Base-by-base conservation (phyloP, 2,329 filamentous ascomycete genomes). In the Tricladium varicosporioides region DNA sequence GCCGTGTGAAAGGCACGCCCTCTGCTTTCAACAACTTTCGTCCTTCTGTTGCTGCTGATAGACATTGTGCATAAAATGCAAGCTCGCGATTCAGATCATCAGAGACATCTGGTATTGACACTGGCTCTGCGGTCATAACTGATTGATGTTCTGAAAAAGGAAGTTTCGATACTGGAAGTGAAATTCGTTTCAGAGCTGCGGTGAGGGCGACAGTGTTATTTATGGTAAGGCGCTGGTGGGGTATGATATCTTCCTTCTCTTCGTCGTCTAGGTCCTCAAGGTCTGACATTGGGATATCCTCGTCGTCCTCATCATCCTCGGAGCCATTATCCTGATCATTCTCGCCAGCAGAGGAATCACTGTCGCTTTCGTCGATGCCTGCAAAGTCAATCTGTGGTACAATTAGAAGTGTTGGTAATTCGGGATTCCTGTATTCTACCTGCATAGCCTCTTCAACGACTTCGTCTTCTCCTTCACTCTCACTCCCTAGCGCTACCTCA, bases 41-140 rank as follows among this genome's bases (percentile, higher is more conserved):
- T 2, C 85, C 94, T 59, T 84, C 77, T 63, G 86, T 83, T 3
- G 88, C 91, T 1, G 91, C 91, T 36, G 89, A 85, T 42, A 96
- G 83, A 48, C 88, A 89, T 76, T 97, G 92, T 66, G 88, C 86
- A 80, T 96, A 95, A 77, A 99, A 96, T 49, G 91, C 89, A 36
- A 96, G 80, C 76, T 99, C 94, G 62, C 94, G 91, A 74, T 87
- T 88, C 56, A 97, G 82, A 72, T 99, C 94, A 70, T 99, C 93
- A 63, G 93, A 87, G 59, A 94, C 83, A 69, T 97, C 92, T 57
- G 84, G 78, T 67, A 97, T 91, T 43, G 84, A 80, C 27, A 91
- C 87, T 2, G 85, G 82, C 65, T 82, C 82, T 54, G 80, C 74
- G 42, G 89, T 86, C 15, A 86, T 82, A 53, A 97, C 76, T 43